Evolutionary conservation across 2,329 filamentous ascomycete genomes (phyloP), one percentile per base, ranked within the genome.

Genomic region (Penicillium sp.): DNA sequence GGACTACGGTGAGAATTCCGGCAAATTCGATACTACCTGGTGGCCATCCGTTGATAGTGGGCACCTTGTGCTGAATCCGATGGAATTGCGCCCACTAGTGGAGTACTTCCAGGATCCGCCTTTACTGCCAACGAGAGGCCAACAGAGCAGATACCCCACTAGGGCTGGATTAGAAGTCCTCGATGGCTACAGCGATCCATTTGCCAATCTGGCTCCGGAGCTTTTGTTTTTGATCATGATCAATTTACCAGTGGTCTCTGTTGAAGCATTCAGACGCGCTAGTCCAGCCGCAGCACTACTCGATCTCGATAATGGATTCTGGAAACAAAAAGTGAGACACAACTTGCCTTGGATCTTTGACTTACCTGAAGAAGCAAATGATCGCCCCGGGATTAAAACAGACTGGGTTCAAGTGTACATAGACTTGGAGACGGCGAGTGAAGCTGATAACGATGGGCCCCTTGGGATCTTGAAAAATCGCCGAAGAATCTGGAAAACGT

Each of bases 341-440:
- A 30, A 45, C 44, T 25, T 45, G 44, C 44, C 44, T 18, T 45
- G 44, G 44, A 30, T 45, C 22, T 45, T 30, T 20, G 44, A 38
- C 10, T 45, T 45, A 5, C 30, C 30, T 18, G 30, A 27, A 13
- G 5, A 4, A 11, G 3, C 13, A 3, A 22, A 36, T 11, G 20
- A 18, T 22, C 20, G 20, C 20, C 20, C 20, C 4, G 30, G 25
- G 3, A 13, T 18, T 14, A 16, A 13, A 5, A 9, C 18, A 18
- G 31, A 45, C 30, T 45, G 44, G 44, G 14, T 36, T 9, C 31
- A 25, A 24, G 31, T 36, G 3, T 36, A 38, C 22, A 45, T 18
- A 20, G 31, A 44, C 20, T 22, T 44, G 8, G 5, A 31, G 1
- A 6, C 16, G 2, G 44, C 30, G 31, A 28, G 30, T 24, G 14